Base-by-base conservation (phyloP, 106 monocot genomes). In the Acorus gramineus region DNA sequence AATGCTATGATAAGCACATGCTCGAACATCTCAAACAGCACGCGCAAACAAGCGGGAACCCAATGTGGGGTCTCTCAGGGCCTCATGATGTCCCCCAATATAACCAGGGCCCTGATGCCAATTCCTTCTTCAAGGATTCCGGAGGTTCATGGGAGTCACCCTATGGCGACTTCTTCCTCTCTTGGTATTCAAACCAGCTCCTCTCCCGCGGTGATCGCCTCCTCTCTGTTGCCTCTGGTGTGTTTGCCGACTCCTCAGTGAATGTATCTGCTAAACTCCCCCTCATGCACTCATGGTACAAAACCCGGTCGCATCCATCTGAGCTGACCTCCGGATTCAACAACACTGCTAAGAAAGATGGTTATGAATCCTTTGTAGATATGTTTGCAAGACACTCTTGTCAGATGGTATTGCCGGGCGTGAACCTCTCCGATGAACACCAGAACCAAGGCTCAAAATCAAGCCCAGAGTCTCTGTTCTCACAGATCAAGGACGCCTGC, bases 111-210 rank as follows among this genome's bases (percentile, higher is more conserved):
- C 81, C 77, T 8, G 73, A 72, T 47, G 47, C 64, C 48, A 49
- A 54, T 50, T 57, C 57, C 28, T 89, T 89, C 79, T 89, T 89
- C 74, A 78, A 69, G 14, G 85, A 82, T 2, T 11, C 59, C 4
- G 74, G 69, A 2, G 89, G 89, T 45, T 82, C 89, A 1, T 89
- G 89, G 89, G 66, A 82, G 63, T 69, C 73, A 0, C 62, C 76
- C 11, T 89, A 89, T 57, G 89, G 85, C 6, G 11, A 85, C 6
- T 89, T 89, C 85, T 89, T 89, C 67, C 82, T 90, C 49, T 73
- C 85, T 0, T 90, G 85, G 90, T 90, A 90, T 61, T 73, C 80
- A 6, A 49, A 42, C 7, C 64, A 66, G 59, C 80, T 90, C 50
- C 55, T 85, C 4, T 46, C 69, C 8, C 90, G 85, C 50, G 80